Base-by-base conservation (phyloP, 2,329 filamentous ascomycete genomes). In the Cladosporium sphaerospermum region DNA sequence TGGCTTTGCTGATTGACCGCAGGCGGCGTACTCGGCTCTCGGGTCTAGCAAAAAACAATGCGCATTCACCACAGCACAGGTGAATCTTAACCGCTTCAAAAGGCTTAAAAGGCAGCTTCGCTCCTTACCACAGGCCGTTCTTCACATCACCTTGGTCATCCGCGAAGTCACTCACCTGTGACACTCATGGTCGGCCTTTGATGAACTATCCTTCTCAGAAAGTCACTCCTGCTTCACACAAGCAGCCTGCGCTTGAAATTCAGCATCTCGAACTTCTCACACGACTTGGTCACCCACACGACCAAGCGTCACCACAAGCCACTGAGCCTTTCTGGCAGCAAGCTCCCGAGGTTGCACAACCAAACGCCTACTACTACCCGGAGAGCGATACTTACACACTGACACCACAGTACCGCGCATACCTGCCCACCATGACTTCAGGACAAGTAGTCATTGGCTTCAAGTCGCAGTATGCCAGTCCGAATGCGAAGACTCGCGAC, bases 241-340 rank as follows among this genome's bases (percentile, higher is more conserved):
- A 10, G 9, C 42, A 51, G 32, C 18, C 32, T 11, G 23, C 48
- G 3, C 11, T 4, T 41, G 9, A 9, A 13, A 4, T 14, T 31
- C 9, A 28, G 40, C 32, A 18, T 10, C 42, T 45, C 37, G 34
- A 37, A 33, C 28, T 18, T 28, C 8, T 36, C 9, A 47, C 43
- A 16, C 34, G 41, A 9, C 36, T 53, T 13, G 50, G 50, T 11
- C 44, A 46, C 9, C 50, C 43, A 34, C 43, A 46, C 50, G 43
- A 53, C 5, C 36, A 47, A 46, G 44, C 50, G 6, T 33, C 16
- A 31, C 43, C 43, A 28, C 43, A 53, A 34, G 34, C 33, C 34
- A 53, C 44, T 16, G 50, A 53, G 31, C 43, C 50, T 18, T 53
- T 53, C n/a, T 47, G 50, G 44, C 50, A 53, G 36, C 50, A 53